Percentiles rank a stretch among this genome's conserved stretches.
Evolutionary conservation across 768 basidiomycete species (phyloP).

Genomic region (Russula emetica): DNA sequence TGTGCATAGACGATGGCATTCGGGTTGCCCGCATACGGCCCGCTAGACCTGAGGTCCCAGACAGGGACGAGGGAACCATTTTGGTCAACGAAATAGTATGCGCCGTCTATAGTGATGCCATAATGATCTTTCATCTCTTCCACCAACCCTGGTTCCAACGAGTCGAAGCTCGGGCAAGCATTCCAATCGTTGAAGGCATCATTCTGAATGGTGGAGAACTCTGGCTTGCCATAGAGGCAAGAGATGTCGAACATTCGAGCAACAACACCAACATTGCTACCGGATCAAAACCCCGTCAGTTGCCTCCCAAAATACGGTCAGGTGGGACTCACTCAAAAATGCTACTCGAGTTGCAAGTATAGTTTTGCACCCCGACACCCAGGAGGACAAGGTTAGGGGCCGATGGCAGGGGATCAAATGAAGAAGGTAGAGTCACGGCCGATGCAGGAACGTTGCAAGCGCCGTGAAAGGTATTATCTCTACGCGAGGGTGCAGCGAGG

Average conservation of each 20-base stretch:
- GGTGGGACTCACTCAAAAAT: conserved; percentile 11
- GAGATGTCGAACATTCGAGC: conserved; percentile 23
- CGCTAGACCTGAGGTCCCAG: conserved; percentile 24
- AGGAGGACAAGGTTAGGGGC: background rate
- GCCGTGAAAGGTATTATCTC: background rate
- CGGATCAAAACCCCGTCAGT: background rate
- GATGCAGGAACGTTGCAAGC: background rate
- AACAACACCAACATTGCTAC: conserved; percentile 21
- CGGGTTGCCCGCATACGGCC: background rate
- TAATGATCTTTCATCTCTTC: background rate
- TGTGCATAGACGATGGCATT: conserved; percentile 14
- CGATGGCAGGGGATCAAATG: background rate
- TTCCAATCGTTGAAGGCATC: conserved; percentile 11
- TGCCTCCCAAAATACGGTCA: background rate
- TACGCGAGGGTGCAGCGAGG: conserved; percentile 7
- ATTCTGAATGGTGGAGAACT: conserved; percentile 7
- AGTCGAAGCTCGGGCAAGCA: background rate
- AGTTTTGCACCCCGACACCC: conserved; percentile 15
- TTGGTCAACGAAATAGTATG: conserved; percentile 19
- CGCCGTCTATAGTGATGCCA: conserved; percentile 4
- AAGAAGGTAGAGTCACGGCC: background rate
- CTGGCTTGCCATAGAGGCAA: background rate
- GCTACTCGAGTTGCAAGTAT: conserved; percentile 1
- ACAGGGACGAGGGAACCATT: conserved; percentile 1
- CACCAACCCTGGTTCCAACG: background rate